Evolutionary conservation across 306 rosid genomes (phyloP).

Genomic region (Pyrus communis): DNA sequence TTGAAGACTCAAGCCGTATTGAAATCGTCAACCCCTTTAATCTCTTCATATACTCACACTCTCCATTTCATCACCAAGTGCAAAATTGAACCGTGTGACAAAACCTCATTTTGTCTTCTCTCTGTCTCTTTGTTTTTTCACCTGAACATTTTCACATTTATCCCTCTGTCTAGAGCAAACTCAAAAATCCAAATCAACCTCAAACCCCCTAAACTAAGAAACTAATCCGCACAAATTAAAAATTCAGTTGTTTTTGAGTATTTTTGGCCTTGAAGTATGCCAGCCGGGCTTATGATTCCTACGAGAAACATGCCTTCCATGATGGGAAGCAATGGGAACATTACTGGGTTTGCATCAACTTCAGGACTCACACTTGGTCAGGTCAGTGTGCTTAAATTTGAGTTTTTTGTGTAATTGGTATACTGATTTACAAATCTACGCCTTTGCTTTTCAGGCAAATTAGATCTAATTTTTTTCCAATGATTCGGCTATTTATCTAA

Average conservation of each 20-base stretch:
- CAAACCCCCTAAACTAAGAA: not conserved
- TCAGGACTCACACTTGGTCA: constrained; percentile 59
- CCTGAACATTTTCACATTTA: not conserved
- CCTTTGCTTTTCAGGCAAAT: not conserved
- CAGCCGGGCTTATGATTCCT: constrained; percentile 52
- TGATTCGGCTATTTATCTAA: not conserved
- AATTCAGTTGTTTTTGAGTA: not conserved
- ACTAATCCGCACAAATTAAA: not conserved
- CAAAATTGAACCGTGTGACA: not conserved
- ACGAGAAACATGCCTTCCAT: constrained; percentile 48
- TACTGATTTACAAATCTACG: not conserved
- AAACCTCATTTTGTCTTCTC: constrained; percentile 7
- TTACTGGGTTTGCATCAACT: constrained; percentile 54
- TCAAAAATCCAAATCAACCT: not conserved
- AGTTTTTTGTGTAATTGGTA: not conserved
- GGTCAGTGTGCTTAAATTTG: constrained; percentile 25
- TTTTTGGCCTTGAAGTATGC: constrained; percentile 39
- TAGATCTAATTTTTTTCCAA: not conserved
- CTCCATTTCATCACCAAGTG: constrained; percentile 8
- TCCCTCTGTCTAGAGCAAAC: not conserved
- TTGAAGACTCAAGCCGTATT: constrained; percentile 7
- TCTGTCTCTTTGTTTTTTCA: not conserved
- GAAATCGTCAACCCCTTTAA: constrained; percentile 16
- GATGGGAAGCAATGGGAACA: constrained; percentile 40
- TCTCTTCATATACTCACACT: constrained; percentile 2